Percentiles rank a stretch among this genome's conserved stretches.
Evolutionary conservation across 768 basidiomycete genomes (phyloP).

Genomic region (Aureoboletus auriporus): DNA sequence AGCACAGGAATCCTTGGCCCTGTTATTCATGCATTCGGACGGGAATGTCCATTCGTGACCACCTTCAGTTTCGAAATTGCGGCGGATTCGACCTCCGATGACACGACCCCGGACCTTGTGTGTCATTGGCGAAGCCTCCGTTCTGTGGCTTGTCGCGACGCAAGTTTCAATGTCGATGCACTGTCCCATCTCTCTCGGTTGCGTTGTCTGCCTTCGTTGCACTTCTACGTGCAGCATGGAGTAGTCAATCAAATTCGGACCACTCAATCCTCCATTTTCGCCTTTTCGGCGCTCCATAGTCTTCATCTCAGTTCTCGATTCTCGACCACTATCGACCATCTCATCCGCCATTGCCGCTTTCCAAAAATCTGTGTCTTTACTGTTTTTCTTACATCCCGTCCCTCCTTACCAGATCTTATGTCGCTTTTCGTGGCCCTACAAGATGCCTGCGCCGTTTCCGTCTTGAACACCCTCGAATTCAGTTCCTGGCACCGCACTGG

Average conservation of each 20-base stretch:
- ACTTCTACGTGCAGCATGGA: neutral
- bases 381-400: neutral
- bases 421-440: conserved; percentile 4
- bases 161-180: neutral
- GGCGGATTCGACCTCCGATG: no score
- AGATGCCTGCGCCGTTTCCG: neutral
- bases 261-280: neutral
- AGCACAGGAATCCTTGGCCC: neutral
- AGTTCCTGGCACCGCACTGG: neutral
- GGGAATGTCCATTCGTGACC: no score
- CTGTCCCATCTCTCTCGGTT: conserved; percentile 5
- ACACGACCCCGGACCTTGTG: conserved; percentile 2
- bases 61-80: no score
- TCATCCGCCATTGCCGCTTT: neutral
- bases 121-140: conserved; percentile 6
- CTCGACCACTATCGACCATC: neutral
- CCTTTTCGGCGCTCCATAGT: conserved; percentile 2
- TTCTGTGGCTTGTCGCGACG: neutral
- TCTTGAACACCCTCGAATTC: neutral
- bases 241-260: neutral
- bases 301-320: neutral
- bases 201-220: neutral
- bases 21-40: no score
- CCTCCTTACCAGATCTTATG: neutral
- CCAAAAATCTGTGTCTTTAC: neutral